Evolutionary conservation across 371 early-diverging fungal genomes (phyloP).

Genomic region (Massospora cicadina): DNA sequence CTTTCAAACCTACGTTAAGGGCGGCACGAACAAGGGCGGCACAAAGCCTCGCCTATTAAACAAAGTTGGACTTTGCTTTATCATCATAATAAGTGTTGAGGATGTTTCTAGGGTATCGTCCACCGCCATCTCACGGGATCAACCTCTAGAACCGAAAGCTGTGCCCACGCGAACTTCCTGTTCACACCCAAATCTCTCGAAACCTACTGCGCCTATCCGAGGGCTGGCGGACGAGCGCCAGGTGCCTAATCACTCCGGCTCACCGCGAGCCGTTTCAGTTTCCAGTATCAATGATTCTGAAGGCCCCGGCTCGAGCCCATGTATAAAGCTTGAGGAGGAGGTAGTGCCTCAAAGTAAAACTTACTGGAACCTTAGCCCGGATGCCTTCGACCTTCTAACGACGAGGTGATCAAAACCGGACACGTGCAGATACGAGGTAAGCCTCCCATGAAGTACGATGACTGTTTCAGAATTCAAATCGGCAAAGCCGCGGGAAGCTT

Average conservation of each 20-base stretch:
- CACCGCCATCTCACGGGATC: no score
- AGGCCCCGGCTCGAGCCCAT: neutral
- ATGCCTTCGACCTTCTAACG: neutral
- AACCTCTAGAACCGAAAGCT: no score
- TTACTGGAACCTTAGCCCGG: neutral
- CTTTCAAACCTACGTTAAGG: neutral
- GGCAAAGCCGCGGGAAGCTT: neutral
- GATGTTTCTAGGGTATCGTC: no score
- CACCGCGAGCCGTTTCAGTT: no score
- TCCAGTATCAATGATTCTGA: neutral
- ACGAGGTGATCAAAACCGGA: neutral
- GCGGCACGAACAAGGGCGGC: neutral
- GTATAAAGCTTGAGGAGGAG: neutral
- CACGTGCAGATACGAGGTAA: neutral
- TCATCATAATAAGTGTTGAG: no score
- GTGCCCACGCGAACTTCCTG: no score
- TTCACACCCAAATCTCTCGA: no score
- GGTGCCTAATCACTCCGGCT: neutral
- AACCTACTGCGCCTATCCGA: neutral
- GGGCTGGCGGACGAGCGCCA: neutral
- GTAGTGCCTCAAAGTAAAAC: neutral
- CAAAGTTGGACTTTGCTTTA: no score
- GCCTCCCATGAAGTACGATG: neutral
- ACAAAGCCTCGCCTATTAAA: no score
- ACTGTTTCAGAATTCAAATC: neutral